phyloP scores from a whole-genome alignment of 306 rosid genomes.

The Corylus heterophylla region DNA sequence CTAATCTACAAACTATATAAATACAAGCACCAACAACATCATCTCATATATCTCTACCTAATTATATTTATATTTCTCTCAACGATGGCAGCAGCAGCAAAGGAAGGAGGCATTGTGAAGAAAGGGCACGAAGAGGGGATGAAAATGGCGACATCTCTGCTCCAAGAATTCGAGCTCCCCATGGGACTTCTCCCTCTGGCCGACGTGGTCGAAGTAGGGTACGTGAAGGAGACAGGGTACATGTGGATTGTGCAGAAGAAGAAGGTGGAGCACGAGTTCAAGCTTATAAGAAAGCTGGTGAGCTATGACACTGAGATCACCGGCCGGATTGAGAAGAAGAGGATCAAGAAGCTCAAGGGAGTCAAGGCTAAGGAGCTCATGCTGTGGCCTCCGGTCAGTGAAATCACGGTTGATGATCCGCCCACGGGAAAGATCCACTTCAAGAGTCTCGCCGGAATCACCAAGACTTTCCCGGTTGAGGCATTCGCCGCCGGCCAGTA shows the following conservation, averaged over 20 bases:
- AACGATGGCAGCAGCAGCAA: constrained; percentile 40
- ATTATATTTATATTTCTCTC: too few species aligned
- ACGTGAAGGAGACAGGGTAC: constrained; percentile 65
- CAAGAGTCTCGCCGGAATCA: constrained; percentile 94
- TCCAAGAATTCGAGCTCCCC: constrained; percentile 72
- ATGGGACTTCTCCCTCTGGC: constrained; percentile 72
- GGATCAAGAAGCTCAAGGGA: constrained; percentile 79
- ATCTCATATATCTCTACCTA: too few species aligned
- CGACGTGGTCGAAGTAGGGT: constrained; percentile 72
- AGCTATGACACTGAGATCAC: constrained; percentile 67
- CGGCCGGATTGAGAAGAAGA: constrained; percentile 56
- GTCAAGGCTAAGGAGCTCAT: constrained; percentile 90
- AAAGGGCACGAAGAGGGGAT: constrained; percentile 71
- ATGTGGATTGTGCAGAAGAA: constrained; percentile 86
- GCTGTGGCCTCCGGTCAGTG: constrained; percentile 94
- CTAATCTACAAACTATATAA: constrained; percentile 15
- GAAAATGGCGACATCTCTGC: constrained; percentile 49
- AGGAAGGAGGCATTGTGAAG: constrained; percentile 76
- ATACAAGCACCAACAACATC: not conserved
- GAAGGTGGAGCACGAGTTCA: constrained; percentile 87
- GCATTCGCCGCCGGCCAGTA: constrained; percentile 91
- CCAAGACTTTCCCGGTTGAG: constrained; percentile 82
- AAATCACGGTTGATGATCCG: constrained; percentile 52
- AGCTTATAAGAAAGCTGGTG: constrained; percentile 66
- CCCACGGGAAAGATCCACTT: constrained; percentile 73